phyloP scores from a whole-genome alignment of 805 yeast species.

The Spathaspora gorwiae region DNA sequence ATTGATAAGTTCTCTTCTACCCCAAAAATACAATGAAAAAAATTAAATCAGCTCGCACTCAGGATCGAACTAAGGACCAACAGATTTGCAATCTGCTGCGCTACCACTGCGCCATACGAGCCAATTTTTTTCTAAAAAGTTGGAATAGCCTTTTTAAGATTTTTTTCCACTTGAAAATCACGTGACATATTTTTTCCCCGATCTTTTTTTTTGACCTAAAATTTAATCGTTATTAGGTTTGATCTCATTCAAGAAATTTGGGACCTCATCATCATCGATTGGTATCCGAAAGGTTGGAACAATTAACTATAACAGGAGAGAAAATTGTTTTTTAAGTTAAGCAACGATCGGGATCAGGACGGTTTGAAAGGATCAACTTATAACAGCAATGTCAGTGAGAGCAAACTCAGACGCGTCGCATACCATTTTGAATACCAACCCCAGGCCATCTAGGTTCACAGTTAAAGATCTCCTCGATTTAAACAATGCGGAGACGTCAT shows the following conservation, averaged over 20 bases:
- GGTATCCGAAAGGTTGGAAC: too few relatives aligned
- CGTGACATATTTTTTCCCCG: too few relatives aligned
- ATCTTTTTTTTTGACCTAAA: too few relatives aligned
- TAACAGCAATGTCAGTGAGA: conserved; percentile 6
- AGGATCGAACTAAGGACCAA: conserved; percentile 97
- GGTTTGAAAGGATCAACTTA: not conserved
- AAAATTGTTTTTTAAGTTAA: too few relatives aligned
- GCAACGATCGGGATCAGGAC: too few relatives aligned
- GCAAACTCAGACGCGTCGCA: not conserved
- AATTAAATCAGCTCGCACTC: conserved; percentile 64
- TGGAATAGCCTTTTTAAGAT: too few relatives aligned
- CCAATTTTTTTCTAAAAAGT: conserved; percentile 1
- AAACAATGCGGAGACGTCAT: conserved; percentile 44
- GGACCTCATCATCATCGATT: too few relatives aligned
- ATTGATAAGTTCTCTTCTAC: too few relatives aligned
- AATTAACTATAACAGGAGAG: too few relatives aligned
- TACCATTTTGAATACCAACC: not conserved
- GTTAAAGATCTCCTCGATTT: conserved; percentile 51
- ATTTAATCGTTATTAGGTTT: too few relatives aligned
- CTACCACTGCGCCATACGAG: conserved; percentile 93
- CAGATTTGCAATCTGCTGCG: conserved; percentile 99
- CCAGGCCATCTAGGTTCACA: conserved; percentile 23
- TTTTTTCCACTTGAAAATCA: too few relatives aligned
- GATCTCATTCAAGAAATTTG: too few relatives aligned
- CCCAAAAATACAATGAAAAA: conserved; percentile 5